Conservation (phyloP, 176 grass and related monocot species). For the Juncus effusus region DNA sequence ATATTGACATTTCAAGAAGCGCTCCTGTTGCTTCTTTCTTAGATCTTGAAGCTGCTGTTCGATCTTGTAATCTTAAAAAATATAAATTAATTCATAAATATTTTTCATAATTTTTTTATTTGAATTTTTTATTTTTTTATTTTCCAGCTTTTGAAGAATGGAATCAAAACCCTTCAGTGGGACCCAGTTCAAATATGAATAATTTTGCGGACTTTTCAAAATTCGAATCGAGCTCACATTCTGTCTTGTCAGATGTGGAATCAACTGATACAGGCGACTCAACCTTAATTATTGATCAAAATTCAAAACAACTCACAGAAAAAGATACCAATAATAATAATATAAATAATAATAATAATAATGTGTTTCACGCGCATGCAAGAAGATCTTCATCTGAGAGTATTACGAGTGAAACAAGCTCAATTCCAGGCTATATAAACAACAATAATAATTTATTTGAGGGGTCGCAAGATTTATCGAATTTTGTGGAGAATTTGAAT, state of each 20-base stretch:
- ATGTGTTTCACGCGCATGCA: constrained; percentile 49
- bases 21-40: constrained; percentile 86
- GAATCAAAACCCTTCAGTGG: constrained; percentile 46
- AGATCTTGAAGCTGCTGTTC: constrained; percentile 83
- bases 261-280: constrained; percentile 28
- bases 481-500: constrained; percentile 52
- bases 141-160: constrained; percentile 68
- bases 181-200: constrained; percentile 34
- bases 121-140: constrained; percentile 18
- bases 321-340: constrained; percentile 21
- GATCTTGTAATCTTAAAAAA: constrained; percentile 54
- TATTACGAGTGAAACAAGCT: constrained; percentile 89
- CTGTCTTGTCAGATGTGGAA: constrained; percentile 32
- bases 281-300: constrained; percentile 26
- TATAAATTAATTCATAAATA: neutral
- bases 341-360: constrained; percentile 6
- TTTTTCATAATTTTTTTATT: too few relatives aligned
- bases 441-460: constrained; percentile 63
- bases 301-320: constrained; percentile 25
- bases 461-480: constrained; percentile 49
- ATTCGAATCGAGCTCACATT: constrained; percentile 27
- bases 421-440: constrained; percentile 39
- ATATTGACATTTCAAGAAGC: constrained; percentile 96
- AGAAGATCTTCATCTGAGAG: constrained; percentile 89
- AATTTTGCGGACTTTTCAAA: constrained; percentile 28